phyloP scores from a whole-genome alignment of 2,329 filamentous ascomycete species.

The Colletotrichum orchidophilum region DNA sequence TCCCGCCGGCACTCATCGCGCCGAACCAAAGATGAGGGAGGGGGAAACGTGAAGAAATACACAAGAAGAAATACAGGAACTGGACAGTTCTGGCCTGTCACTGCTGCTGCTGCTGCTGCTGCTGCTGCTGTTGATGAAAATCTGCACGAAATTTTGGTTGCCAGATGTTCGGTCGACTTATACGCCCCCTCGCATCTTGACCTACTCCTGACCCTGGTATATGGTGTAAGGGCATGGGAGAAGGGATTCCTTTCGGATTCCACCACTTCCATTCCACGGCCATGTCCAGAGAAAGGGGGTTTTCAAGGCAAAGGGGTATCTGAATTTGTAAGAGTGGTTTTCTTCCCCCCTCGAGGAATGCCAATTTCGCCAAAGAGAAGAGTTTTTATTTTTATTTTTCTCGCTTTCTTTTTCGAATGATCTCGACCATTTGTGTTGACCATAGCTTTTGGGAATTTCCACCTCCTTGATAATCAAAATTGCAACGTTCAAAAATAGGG shows the following conservation, averaged over 20 bases:
- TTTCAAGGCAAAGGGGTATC: neutral
- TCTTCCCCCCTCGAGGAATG: no score
- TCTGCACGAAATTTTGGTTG: neutral
- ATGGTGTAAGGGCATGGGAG: neutral
- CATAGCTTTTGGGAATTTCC: neutral
- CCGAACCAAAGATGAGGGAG: neutral
- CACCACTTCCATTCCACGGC: neutral
- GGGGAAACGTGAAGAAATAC: neutral
- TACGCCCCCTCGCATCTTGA: neutral
- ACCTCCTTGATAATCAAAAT: neutral
- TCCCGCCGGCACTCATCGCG: neutral
- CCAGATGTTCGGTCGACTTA: neutral
- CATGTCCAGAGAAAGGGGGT: neutral
- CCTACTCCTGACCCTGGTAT: neutral
- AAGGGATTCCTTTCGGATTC: neutral
- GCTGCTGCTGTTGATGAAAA: neutral
- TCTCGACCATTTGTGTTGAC: neutral
- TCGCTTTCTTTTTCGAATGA: neutral
- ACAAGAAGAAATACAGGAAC: constrained; percentile 8
- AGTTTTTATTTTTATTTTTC: neutral
- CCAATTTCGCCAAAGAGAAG: constrained; percentile 1
- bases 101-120: neutral
- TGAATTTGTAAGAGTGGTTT: neutral
- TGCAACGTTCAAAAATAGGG: neutral
- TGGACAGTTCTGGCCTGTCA: neutral